Percentiles rank a stretch among this genome's conserved stretches.
Conservation (phyloP, 371 early-diverging fungal genomes). For the Apophysomyces variabilis region DNA sequence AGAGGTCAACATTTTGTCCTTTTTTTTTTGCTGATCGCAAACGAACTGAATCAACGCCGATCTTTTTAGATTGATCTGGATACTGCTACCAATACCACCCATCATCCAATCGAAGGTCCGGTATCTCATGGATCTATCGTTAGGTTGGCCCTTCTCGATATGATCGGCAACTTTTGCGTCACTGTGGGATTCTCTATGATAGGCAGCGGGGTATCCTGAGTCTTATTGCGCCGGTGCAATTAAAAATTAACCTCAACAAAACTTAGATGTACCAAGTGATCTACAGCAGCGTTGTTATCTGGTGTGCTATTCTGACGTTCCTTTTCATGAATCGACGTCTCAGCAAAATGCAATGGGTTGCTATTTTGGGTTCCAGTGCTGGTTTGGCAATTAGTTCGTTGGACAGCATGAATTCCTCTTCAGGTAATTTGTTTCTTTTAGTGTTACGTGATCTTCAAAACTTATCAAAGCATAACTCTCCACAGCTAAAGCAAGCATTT, state of each 20-base stretch:
- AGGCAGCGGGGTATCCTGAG: conserved; percentile 69
- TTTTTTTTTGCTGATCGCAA: too few species aligned
- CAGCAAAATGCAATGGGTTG: conserved; percentile 64
- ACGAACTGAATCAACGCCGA: not conserved
- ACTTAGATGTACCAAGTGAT: conserved; percentile 77
- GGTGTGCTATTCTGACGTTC: conserved; percentile 75
- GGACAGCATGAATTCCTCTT: conserved; percentile 14
- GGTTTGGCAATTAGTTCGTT: conserved; percentile 67
- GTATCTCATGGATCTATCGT: conserved; percentile 57
- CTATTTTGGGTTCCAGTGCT: conserved; percentile 68
- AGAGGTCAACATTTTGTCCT: not conserved
- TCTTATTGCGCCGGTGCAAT: not conserved
- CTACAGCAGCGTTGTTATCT: conserved; percentile 76
- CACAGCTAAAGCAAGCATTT: not conserved
- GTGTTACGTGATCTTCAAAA: conserved; percentile 20
- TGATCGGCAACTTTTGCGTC: conserved; percentile 70
- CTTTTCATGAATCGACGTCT: conserved; percentile 62
- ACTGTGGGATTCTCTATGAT: conserved; percentile 75
- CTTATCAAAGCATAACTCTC: not conserved
- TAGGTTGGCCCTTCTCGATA: conserved; percentile 64
- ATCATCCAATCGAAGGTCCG: conserved; percentile 27
- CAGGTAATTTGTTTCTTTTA: conserved; percentile 10
- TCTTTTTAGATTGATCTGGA: not conserved
- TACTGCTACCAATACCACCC: not conserved
- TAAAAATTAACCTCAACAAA: not conserved